Evolutionary conservation across 1,139 yeast species (phyloP).

Genomic region (Geotrichum restrictum): DNA sequence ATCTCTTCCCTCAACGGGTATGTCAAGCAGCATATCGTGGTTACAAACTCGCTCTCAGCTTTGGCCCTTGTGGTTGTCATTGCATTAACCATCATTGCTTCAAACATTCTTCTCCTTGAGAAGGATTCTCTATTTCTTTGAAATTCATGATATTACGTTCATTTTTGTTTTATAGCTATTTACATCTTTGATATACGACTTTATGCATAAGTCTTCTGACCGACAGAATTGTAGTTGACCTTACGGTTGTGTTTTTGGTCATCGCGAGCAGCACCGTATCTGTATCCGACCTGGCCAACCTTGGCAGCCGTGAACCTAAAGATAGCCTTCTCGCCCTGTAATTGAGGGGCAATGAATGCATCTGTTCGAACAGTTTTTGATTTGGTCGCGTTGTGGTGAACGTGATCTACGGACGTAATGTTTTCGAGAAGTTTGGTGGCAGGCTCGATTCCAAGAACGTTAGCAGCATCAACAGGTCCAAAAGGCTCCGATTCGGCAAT

Average conservation of each 20-base stretch:
- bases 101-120: conserved; percentile 12
- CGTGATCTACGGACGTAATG: conserved; percentile 56
- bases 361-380: conserved; percentile 35
- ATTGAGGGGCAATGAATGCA: conserved; percentile 32
- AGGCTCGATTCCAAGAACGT: conserved; percentile 74
- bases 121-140: not conserved
- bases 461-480: conserved; percentile 96
- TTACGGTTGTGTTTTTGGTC: conserved; percentile 83
- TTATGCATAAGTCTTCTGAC: conserved; percentile 46
- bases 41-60: conserved; percentile 24
- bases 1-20: conserved; percentile 27
- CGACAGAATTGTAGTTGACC: conserved; percentile 69
- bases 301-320: conserved; percentile 73
- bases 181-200: not conserved
- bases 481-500: conserved; percentile 96
- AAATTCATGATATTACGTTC: not conserved
- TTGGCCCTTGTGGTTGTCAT: conserved; percentile 23
- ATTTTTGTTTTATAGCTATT: conserved; percentile 7
- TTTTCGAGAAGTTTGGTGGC: conserved; percentile 71
- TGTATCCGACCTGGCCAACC: conserved; percentile 80
- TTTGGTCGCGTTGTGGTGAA: conserved; percentile 32
- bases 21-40: conserved; percentile 28
- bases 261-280: conserved; percentile 88
- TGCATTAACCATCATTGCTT: conserved; percentile 24
- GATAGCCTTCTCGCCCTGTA: conserved; percentile 46